phyloP scores from a whole-genome alignment of 306 rosid species.

The Nissolia schottii region DNA sequence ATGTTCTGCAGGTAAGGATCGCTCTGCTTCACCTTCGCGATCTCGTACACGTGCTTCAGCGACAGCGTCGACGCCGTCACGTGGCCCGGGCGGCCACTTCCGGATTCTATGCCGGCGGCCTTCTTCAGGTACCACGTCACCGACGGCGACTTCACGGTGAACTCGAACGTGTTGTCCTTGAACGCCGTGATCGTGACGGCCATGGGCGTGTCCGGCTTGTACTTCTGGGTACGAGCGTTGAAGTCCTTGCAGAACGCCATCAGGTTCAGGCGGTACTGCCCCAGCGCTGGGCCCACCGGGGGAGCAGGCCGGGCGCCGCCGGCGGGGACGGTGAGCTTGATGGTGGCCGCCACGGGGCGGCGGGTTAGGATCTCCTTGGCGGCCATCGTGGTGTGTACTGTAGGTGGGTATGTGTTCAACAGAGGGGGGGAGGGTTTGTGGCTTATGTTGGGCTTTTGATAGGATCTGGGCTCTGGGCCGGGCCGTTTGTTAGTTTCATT shows the following conservation, averaged over 20 bases:
- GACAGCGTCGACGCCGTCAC: slow-evolving; percentile 58
- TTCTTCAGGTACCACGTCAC: slow-evolving; percentile 83
- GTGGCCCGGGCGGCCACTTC: slow-evolving; percentile 72
- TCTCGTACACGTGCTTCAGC: slow-evolving; percentile 71
- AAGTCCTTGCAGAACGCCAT: slow-evolving; percentile 96
- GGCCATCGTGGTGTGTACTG: slow-evolving; percentile 45
- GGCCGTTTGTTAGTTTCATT: background rate
- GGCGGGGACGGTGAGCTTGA: slow-evolving; percentile 65
- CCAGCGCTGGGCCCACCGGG: slow-evolving; percentile 76
- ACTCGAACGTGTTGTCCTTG: slow-evolving; percentile 89
- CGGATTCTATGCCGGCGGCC: slow-evolving; percentile 70
- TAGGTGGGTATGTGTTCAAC: background rate
- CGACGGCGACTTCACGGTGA: slow-evolving; percentile 68
- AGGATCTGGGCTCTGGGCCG: background rate
- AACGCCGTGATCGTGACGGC: slow-evolving; percentile 77
- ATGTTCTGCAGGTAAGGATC: slow-evolving; percentile 55
- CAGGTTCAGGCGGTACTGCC: slow-evolving; percentile 80
- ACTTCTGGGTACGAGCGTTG: slow-evolving; percentile 81
- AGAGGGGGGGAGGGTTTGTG: slow-evolving; percentile 5
- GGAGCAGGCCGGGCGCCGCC: slow-evolving; percentile 74
- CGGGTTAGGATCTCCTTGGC: slow-evolving; percentile 56
- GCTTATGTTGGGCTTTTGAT: background rate
- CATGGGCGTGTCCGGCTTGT: slow-evolving; percentile 77
- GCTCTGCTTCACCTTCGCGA: slow-evolving; percentile 74
- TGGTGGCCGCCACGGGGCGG: slow-evolving; percentile 73